Percentiles rank a stretch among this genome's conserved stretches.
These are phyloP conservation scores for Nannochloris sp. DNA, from an alignment of 139 green algal species.

Conservation along the genomic window DNA sequence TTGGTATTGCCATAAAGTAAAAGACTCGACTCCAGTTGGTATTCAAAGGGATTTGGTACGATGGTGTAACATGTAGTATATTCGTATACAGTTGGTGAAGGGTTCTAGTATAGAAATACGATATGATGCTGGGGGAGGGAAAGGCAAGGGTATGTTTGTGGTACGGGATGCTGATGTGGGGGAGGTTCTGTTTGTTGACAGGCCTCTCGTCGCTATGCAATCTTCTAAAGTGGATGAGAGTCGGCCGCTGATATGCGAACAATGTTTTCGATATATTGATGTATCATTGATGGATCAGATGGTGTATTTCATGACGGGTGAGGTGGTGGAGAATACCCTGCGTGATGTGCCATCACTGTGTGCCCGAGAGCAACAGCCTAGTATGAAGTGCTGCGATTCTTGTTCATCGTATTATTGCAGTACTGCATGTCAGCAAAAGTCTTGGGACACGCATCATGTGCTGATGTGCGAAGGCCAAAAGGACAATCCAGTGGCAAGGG, in stretches of 20 bases:
- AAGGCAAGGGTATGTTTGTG: slow-evolving; percentile 15
- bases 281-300: not conserved
- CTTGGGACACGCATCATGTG: not conserved
- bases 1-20: too few species aligned
- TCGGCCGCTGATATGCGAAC: not conserved
- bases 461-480: not conserved
- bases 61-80: too few species aligned
- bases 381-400: not conserved
- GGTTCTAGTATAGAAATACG: not conserved
- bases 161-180: not conserved
- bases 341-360: too few species aligned
- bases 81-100: not conserved
- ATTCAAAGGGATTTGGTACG: too few species aligned
- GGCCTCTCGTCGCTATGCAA: slow-evolving; percentile 7
- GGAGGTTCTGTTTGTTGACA: slow-evolving; percentile 7
- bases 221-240: not conserved
- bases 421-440: not conserved
- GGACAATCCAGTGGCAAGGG: not conserved
- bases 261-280: not conserved
- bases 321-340: too few species aligned
- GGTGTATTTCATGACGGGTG: not conserved
- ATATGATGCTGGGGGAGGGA: not conserved
- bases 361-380: not conserved
- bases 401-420: slow-evolving; percentile 5
- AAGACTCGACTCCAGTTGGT: too few species aligned